A percentile compares a stretch with the other conserved stretches of the same genome.
These are phyloP conservation scores for Rubia peregrina DNA, from an alignment of 305 asterid genomes.

Conservation along the genomic window DNA sequence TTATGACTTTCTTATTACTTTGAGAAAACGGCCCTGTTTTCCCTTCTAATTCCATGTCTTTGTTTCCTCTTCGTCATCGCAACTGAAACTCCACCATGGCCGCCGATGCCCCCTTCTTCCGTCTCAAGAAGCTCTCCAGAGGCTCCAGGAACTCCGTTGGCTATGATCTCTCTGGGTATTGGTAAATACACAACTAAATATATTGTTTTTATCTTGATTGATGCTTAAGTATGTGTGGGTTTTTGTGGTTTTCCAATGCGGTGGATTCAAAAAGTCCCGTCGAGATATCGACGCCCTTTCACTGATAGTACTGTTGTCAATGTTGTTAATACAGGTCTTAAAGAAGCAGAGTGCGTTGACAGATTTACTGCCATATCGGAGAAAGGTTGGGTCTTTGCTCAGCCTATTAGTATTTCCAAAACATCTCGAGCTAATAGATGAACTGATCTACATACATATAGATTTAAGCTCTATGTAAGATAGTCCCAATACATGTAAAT, in stretches of 20 bases:
- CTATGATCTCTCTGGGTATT: slow-evolving; percentile 58
- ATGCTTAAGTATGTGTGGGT: neutral
- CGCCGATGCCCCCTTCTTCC: slow-evolving; percentile 26
- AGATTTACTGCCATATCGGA: slow-evolving; percentile 84
- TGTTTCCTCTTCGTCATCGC: too few relatives aligned
- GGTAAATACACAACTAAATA: too few relatives aligned
- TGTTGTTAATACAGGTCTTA: slow-evolving; percentile 83
- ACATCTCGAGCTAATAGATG: neutral
- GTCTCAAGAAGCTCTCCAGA: slow-evolving; percentile 48
- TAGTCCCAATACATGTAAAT: slow-evolving; percentile 78
- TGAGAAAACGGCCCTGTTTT: too few relatives aligned
- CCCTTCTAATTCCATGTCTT: too few relatives aligned
- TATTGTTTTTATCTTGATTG: too few relatives aligned
- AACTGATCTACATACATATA: slow-evolving; percentile 19
- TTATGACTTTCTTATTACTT: too few relatives aligned
- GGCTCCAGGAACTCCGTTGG: slow-evolving; percentile 60
- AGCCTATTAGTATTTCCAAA: neutral
- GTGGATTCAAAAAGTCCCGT: slow-evolving; percentile 32
- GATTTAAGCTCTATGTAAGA: slow-evolving; percentile 67
- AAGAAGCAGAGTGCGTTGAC: slow-evolving; percentile 89
- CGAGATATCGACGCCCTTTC: slow-evolving; percentile 66
- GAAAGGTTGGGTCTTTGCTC: slow-evolving; percentile 44
- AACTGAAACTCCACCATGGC: slow-evolving; percentile 20
- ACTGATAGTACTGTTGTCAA: slow-evolving; percentile 83
- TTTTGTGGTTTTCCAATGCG: slow-evolving; percentile 25